These are phyloP conservation scores for Hysterium pulicare DNA, from an alignment of 2,329 filamentous ascomycete genomes.

Conservation along the genomic window DNA sequence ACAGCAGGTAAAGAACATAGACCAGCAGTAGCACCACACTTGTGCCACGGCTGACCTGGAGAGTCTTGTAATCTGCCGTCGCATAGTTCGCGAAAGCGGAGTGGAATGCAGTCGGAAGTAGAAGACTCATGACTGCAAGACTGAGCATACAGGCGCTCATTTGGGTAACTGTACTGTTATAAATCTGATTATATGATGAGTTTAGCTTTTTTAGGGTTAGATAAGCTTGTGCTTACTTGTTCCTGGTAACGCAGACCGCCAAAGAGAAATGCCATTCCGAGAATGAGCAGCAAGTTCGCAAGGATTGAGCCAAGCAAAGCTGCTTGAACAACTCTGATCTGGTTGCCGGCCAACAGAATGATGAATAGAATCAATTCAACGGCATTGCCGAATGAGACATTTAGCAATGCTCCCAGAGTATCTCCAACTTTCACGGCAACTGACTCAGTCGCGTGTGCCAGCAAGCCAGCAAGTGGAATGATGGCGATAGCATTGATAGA, in stretches of 20 bases:
- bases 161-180: conserved; percentile 92
- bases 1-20: conserved; percentile 79
- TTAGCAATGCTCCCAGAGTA: conserved; percentile 49
- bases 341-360: conserved; percentile 52
- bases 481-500: conserved; percentile 52
- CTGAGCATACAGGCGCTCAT: conserved; percentile 94
- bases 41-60: conserved; percentile 85
- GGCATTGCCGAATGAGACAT: conserved; percentile 52
- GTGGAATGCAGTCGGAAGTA: conserved; percentile 65
- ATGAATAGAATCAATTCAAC: conserved; percentile 53
- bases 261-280: conserved; percentile 88
- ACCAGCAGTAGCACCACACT: conserved; percentile 82
- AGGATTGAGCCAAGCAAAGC: conserved; percentile 86
- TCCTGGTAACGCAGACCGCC: conserved; percentile 84
- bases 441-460: conserved; percentile 49
- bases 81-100: conserved; percentile 65
- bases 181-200: conserved; percentile 56
- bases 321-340: conserved; percentile 89
- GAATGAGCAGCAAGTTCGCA: conserved; percentile 80
- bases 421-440: conserved; percentile 49
- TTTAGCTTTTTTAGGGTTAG: background rate
- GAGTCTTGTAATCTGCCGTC: conserved; percentile 65
- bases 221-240: conserved; percentile 53
- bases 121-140: conserved; percentile 82
- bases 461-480: conserved; percentile 48